A percentile compares a stretch with the other conserved stretches of the same genome.
These are phyloP conservation scores for Noccaea bulbosa DNA, from an alignment of 345 rosid genomes.

Conservation along the genomic window DNA sequence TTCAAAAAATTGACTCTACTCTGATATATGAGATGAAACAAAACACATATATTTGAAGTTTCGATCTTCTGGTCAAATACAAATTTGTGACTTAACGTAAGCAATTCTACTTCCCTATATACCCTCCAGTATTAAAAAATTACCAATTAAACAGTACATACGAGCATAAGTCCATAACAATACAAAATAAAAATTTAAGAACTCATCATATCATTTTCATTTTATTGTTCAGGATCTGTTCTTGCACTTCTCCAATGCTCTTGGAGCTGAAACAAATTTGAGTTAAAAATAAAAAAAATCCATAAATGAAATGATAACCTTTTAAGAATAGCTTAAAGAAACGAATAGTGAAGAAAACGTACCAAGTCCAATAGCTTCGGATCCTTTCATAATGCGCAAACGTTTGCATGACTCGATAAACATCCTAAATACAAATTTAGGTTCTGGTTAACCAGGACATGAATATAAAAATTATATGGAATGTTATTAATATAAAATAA, in stretches of 20 bases:
- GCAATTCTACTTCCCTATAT: slow-evolving; percentile 23
- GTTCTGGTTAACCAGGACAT: background rate
- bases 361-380: slow-evolving; percentile 97
- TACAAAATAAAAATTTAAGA: slow-evolving; percentile 21
- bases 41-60: slow-evolving; percentile 9
- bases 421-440: slow-evolving; percentile 57
- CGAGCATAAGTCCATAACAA: slow-evolving; percentile 23
- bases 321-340: background rate
- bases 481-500: background rate
- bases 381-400: slow-evolving; percentile 89
- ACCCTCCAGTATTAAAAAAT: slow-evolving; percentile 10
- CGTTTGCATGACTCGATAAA: slow-evolving; percentile 93
- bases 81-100: slow-evolving; percentile 7
- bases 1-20: background rate
- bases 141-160: slow-evolving; percentile 18
- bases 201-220: slow-evolving; percentile 4
- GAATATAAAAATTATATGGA: background rate
- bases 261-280: slow-evolving; percentile 32
- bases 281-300: background rate
- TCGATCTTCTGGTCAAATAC: slow-evolving; percentile 26
- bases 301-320: background rate
- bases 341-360: slow-evolving; percentile 21
- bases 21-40: background rate
- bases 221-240: slow-evolving; percentile 23
- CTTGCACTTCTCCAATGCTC: slow-evolving; percentile 37